phyloP scores from a whole-genome alignment of 371 early-diverging fungal species.

The Rhizopus stolonifer region DNA sequence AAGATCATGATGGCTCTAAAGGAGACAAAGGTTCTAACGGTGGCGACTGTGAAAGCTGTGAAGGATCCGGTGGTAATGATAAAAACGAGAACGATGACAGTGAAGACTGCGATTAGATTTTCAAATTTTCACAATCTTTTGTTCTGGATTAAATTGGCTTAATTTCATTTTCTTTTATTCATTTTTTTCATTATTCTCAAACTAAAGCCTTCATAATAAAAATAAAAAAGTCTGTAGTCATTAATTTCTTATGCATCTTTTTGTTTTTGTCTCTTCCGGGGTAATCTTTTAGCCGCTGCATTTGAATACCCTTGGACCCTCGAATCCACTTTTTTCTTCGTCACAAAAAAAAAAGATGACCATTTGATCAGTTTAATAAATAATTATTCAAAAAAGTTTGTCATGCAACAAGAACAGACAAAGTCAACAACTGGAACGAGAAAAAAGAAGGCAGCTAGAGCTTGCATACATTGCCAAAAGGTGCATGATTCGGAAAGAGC shows the following conservation, averaged over 20 bases:
- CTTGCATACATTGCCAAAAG: slow-evolving; percentile 55
- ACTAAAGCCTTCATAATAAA: slow-evolving; percentile 11
- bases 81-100: neutral
- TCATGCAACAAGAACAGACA: slow-evolving; percentile 22
- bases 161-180: neutral
- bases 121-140: neutral
- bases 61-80: neutral
- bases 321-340: neutral
- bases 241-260: neutral
- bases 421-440: slow-evolving; percentile 12
- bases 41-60: neutral
- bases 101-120: slow-evolving; percentile 1
- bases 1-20: neutral
- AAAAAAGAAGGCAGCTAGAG: slow-evolving; percentile 38
- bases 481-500: slow-evolving; percentile 5
- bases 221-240: slow-evolving; percentile 16
- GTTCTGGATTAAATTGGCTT: neutral
- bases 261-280: too few relatives aligned
- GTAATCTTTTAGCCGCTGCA: neutral
- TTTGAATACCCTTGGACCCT: neutral
- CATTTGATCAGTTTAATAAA: neutral
- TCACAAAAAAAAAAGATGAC: neutral
- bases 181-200: slow-evolving; percentile 2
- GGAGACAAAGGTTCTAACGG: neutral
- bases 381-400: neutral